phyloP scores from a whole-genome alignment of 2,329 filamentous ascomycete species.

The Chaetomiaceae sp. region DNA sequence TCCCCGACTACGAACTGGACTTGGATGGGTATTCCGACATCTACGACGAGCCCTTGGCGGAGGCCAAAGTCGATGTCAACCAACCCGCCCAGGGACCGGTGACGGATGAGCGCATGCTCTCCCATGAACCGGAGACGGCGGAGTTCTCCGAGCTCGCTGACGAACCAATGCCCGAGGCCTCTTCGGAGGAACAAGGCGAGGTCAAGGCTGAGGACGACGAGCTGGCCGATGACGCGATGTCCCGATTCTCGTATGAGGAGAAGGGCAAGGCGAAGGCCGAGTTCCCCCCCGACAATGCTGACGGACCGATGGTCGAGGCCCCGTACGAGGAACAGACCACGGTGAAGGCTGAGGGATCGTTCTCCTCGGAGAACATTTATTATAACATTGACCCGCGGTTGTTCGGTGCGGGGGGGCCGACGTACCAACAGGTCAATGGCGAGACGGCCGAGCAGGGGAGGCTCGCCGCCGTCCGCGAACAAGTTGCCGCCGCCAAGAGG shows the following conservation, averaged over 20 bases:
- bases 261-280: too few relatives aligned
- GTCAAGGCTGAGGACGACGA: too few relatives aligned
- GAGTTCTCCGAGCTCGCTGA: too few relatives aligned
- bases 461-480: background rate
- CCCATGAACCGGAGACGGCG: too few relatives aligned
- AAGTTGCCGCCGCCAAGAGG: background rate
- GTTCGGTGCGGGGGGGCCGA: background rate
- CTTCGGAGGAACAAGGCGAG: background rate
- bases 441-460: background rate
- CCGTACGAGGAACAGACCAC: background rate
- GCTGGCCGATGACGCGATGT: too few relatives aligned
- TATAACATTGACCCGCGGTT: background rate
- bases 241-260: too few relatives aligned
- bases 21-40: too few relatives aligned
- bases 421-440: background rate
- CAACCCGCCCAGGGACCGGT: too few relatives aligned
- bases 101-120: too few relatives aligned
- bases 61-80: background rate
- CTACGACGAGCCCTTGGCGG: background rate
- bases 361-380: background rate
- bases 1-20: background rate
- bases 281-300: too few relatives aligned
- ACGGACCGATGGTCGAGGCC: background rate
- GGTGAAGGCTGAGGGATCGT: background rate
- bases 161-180: too few relatives aligned